Evolutionary conservation across 768 basidiomycete genomes (phyloP), one percentile per base, ranked within the genome.

Genomic region (Tricholoma terreum): DNA sequence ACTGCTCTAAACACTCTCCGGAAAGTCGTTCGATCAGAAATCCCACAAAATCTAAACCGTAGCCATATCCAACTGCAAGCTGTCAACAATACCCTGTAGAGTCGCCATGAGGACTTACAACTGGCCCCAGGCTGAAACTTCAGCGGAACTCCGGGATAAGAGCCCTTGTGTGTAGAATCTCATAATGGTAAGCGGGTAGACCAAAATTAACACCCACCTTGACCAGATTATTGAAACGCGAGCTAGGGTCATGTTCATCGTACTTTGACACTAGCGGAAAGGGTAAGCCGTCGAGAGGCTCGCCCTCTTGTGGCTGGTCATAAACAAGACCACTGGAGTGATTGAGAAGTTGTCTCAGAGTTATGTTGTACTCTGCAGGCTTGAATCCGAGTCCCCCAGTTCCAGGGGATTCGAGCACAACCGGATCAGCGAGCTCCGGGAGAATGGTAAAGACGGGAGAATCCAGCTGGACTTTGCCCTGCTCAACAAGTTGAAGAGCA

Each of bases 401-500:
- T 14, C 19, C 36, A 6, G 35, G 19, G 40, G 45, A 38, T 9
- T 34, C 31, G 30, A 61, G 11, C 5, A 67, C 40, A 8, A 67
- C 58, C 2, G 69, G 65, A 40, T 72, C 61, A 1, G 65, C 63
- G 8, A 77, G 61, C 53, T 75, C 68, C 1, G 70, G 69, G 12
- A 75, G 58, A 31, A 68, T 65, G 4, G 65, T 56, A 4, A 61
- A 60, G 5, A 64, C 71, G 0, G 65, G 67, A 0, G 71, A 69
- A 35, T 74, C 70, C 34, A 69, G 63, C 5, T 55, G 43, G n/a
- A 77, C 34, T 48, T 65, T 67, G 2, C 69, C 71, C 9, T 63
- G 63, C 55, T 75, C 74, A 19, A 75, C 65, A 8, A 77, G 70
- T 38, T 75, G 73, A 24, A 75, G 56, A 7, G 61, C 55, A 3